Base-by-base conservation (phyloP, 257 asterid species). In the Forsythia viridissima region DNA sequence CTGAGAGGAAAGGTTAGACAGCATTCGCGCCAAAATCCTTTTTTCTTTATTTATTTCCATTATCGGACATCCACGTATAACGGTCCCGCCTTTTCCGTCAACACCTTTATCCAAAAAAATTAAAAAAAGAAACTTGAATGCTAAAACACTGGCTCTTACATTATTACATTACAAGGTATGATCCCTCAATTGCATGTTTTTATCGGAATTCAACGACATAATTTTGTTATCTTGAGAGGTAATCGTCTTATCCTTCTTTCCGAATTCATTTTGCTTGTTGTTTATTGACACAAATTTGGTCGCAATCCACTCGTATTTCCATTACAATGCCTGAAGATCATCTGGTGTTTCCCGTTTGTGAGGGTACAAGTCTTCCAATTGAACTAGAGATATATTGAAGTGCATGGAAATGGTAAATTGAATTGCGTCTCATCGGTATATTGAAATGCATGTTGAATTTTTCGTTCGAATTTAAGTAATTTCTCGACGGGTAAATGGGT, bases 81-180 rank as follows among this genome's bases (percentile, higher is more conserved):
- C 34, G 61, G 76, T 52, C 73, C 82, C 87, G 76, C 52, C n/a
- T 81, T 82, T 83, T 46, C 38, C 86, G 83, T 57, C 24, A 66
- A 59, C 63, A 52, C 78, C 73, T 78, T 55, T 79, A 74, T 86
- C 86, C 84, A 77, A 52, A 77, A 55, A 55, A 15, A 15, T 3
- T 5, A 1, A 55, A 55, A 77, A 71, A 52, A 34, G 34, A 39
- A 4, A 36, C 85, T 79, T 57, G 36, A 39, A 44, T 83, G 46
- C 77, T 82, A 72, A 70, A 18, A 48, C 51, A 10, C 15, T 44
- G 51, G 4, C 11, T 10, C 4, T 9, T 11, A 44, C 5, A 44
- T 70, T 36, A 15, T 16, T 15, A 43, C 80, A 73, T 61, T 71
- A 59, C 13, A 59, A 7, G 36, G 4, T 59, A 59, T n/a, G 67